Conservation (phyloP, 139 green algal species). For the Chlorella vulgaris region DNA sequence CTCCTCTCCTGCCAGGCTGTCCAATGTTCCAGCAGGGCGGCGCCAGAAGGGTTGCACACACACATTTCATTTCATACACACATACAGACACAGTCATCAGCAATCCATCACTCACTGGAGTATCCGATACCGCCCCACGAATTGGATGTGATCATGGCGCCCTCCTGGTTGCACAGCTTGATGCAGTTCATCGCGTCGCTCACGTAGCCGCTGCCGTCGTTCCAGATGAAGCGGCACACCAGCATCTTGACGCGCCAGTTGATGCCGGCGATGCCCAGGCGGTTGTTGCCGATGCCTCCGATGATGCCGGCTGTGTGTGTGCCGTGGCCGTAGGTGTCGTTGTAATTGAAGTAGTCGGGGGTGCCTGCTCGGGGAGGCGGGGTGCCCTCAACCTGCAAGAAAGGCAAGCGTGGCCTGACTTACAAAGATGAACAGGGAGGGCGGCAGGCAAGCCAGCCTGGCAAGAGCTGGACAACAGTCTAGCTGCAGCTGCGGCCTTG, state of each 20-base stretch:
- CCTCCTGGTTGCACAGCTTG: slow-evolving; percentile 38
- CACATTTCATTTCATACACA: too few relatives aligned
- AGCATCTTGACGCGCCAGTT: slow-evolving; percentile 34
- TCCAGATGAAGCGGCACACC: slow-evolving; percentile 47
- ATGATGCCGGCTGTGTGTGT: slow-evolving; percentile 64
- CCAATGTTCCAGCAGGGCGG: too few relatives aligned
- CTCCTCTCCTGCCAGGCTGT: too few relatives aligned
- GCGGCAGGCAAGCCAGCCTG: too few relatives aligned
- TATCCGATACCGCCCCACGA: slow-evolving; percentile 50
- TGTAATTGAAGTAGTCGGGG: slow-evolving; percentile 28
- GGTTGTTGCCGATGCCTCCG: slow-evolving; percentile 45
- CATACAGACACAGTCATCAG: too few relatives aligned
- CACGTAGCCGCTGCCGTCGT: slow-evolving; percentile 40
- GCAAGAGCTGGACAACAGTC: too few relatives aligned
- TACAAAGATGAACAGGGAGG: neutral
- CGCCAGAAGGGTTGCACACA: too few relatives aligned
- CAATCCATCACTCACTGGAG: slow-evolving; percentile 7
- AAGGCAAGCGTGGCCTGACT: neutral
- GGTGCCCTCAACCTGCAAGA: slow-evolving; percentile 1
- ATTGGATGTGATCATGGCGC: slow-evolving; percentile 47
- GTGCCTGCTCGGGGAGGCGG: neutral
- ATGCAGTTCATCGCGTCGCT: slow-evolving; percentile 53
- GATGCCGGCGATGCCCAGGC: slow-evolving; percentile 27
- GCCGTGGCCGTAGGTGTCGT: slow-evolving; percentile 39
- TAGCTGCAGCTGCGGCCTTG: too few relatives aligned